Percentiles rank a stretch among this genome's conserved stretches.
Conservation (phyloP, 2,329 filamentous ascomycete species). For the Aspergillus sojae region DNA sequence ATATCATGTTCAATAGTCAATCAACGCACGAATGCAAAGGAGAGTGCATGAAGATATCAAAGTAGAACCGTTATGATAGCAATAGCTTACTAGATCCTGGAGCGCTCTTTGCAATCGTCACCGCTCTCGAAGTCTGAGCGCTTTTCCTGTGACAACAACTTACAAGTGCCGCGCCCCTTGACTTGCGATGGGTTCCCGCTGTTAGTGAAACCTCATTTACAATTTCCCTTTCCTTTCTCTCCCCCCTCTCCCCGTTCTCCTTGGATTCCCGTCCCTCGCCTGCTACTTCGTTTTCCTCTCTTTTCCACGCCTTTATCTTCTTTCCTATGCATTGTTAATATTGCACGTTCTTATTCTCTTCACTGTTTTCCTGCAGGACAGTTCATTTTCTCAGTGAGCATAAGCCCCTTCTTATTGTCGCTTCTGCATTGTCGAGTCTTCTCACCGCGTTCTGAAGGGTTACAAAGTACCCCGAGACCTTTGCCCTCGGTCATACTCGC, state of each 20-base stretch:
- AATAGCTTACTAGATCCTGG: background rate
- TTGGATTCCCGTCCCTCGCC: conserved; percentile 13
- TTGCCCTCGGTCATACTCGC: background rate
- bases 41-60: background rate
- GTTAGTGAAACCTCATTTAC: conserved; percentile 21
- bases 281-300: background rate
- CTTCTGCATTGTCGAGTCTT: background rate
- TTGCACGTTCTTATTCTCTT: conserved; percentile 6
- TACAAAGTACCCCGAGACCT: background rate
- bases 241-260: conserved; percentile 15
- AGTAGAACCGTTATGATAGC: background rate
- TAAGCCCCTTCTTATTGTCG: background rate
- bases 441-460: conserved; percentile 7
- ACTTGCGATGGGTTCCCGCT: conserved; percentile 14
- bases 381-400: background rate
- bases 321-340: conserved; percentile 3
- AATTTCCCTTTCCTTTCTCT: conserved; percentile 15
- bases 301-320: conserved; percentile 6
- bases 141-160: background rate
- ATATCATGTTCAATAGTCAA: background rate
- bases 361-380: conserved; percentile 1
- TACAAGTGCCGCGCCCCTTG: conserved; percentile 8
- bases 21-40: background rate
- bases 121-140: conserved; percentile 6
- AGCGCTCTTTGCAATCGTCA: background rate